Percentiles rank a stretch among this genome's conserved stretches.
These are phyloP conservation scores for Aspergillus kassunensis DNA, from an alignment of 495 filamentous ascomycete species.

Conservation along the genomic window DNA sequence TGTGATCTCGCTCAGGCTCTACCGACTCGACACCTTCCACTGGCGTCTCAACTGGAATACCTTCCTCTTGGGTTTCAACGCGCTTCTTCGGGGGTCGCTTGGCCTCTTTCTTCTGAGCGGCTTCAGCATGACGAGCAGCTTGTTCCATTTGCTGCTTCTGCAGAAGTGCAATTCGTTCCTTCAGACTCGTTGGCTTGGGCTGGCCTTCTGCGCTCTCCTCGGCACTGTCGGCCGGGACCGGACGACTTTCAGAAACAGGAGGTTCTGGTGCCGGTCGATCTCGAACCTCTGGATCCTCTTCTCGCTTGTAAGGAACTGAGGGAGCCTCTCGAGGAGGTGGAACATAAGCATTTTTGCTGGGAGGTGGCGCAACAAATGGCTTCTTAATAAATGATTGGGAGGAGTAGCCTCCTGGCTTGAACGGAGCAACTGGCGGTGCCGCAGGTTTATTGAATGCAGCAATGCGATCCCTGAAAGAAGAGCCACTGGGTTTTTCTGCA, in stretches of 20 bases:
- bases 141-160: slow-evolving; percentile 93
- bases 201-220: slow-evolving; percentile 62
- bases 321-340: slow-evolving; percentile 65
- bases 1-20: slow-evolving; percentile 52
- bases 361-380: slow-evolving; percentile 95
- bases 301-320: slow-evolving; percentile 75
- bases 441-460: slow-evolving; percentile 93
- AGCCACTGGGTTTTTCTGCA: slow-evolving; percentile 69
- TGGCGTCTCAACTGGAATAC: slow-evolving; percentile 29
- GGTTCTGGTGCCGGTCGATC: slow-evolving; percentile 51
- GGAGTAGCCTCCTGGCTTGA: slow-evolving; percentile 68
- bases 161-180: slow-evolving; percentile 87
- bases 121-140: slow-evolving; percentile 73
- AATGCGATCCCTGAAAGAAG: slow-evolving; percentile 89
- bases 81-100: slow-evolving; percentile 77
- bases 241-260: slow-evolving; percentile 51
- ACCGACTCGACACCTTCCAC: slow-evolving; percentile 45
- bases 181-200: slow-evolving; percentile 86
- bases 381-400: slow-evolving; percentile 84
- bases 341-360: slow-evolving; percentile 88
- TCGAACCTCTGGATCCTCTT: slow-evolving; percentile 81
- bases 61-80: slow-evolving; percentile 50
- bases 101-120: slow-evolving; percentile 77
- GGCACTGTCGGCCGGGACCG: slow-evolving; percentile 51
- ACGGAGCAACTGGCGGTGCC: slow-evolving; percentile 78